These are phyloP conservation scores for Phytophthora pisi DNA, from an alignment of 352 stramenopile genomes.

Conservation along the genomic window DNA sequence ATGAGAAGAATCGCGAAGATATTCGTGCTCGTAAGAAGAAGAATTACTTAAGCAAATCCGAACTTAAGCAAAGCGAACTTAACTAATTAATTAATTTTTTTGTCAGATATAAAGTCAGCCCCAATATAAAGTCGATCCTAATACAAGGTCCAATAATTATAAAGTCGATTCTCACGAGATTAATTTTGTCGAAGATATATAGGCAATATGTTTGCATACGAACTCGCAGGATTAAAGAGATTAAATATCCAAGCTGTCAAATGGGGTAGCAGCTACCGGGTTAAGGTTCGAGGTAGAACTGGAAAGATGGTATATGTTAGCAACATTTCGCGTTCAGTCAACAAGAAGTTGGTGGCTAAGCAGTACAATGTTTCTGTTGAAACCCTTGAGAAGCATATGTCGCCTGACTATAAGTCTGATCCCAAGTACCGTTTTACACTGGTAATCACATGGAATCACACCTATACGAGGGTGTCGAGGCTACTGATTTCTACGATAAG, in stretches of 20 bases:
- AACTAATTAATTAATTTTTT: background rate
- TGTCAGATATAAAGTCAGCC: too few relatives aligned
- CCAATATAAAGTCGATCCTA: too few relatives aligned
- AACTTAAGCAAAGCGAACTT: background rate
- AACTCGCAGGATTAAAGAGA: background rate
- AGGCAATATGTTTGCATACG: too few relatives aligned
- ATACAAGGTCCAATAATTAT: background rate
- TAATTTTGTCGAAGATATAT: too few relatives aligned
- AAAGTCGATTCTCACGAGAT: too few relatives aligned
- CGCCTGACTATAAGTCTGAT: too few relatives aligned
- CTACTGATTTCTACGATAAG: conserved; percentile 3
- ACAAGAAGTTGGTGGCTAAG: conserved; percentile 1
- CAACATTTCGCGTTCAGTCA: background rate
- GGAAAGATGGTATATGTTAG: background rate
- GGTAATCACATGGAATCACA: background rate
- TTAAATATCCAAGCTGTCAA: background rate
- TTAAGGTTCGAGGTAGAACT: background rate
- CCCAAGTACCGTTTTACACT: background rate
- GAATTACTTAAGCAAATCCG: background rate
- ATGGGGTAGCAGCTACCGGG: conserved; percentile 7
- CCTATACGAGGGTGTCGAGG: background rate
- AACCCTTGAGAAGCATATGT: too few relatives aligned
- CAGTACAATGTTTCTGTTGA: background rate
- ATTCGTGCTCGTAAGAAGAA: background rate
- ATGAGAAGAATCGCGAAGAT: background rate